Percentiles rank a stretch among this genome's conserved stretches.
phyloP scores from a whole-genome alignment of 2,329 filamentous ascomycete genomes.

The Venturia asperata region DNA sequence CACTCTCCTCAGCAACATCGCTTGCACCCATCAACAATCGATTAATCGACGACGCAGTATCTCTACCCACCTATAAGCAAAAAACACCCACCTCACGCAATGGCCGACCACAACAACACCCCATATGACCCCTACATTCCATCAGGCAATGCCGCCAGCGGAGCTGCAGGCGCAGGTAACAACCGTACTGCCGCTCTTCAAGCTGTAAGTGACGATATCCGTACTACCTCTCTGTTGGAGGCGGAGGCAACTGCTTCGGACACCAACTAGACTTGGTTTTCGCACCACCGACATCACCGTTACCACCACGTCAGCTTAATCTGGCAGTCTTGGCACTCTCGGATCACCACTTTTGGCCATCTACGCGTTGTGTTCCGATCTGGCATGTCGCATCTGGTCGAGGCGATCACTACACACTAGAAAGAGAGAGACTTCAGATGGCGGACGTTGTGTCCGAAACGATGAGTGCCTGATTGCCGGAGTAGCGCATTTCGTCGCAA shows the following conservation, averaged over 20 bases:
- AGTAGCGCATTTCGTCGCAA: not conserved
- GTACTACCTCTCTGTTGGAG: not conserved
- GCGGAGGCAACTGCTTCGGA: not conserved
- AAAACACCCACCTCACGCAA: constrained; percentile 29
- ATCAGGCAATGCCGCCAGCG: constrained; percentile 51
- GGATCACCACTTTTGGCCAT: not conserved
- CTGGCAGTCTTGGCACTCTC: constrained; percentile 6
- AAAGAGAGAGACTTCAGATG: not conserved
- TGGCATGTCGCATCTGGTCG: too few relatives aligned
- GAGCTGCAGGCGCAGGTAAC: constrained; percentile 40
- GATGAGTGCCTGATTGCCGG: not conserved
- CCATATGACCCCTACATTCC: constrained; percentile 90
- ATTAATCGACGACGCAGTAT: constrained; percentile 9
- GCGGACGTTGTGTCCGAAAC: not conserved
- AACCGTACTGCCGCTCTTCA: constrained; percentile 70
- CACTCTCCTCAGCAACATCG: constrained; percentile 22
- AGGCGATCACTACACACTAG: not conserved
- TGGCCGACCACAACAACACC: constrained; percentile 49
- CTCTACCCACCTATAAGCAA: not conserved
- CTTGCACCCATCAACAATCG: not conserved
- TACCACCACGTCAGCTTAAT: constrained; percentile 9
- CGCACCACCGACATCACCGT: not conserved
- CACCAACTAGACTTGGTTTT: not conserved
- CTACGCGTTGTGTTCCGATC: not conserved
- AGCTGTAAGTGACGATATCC: constrained; percentile 59